Conservation (phyloP, 164 flowering plant species). For the Protea cynaroides region DNA sequence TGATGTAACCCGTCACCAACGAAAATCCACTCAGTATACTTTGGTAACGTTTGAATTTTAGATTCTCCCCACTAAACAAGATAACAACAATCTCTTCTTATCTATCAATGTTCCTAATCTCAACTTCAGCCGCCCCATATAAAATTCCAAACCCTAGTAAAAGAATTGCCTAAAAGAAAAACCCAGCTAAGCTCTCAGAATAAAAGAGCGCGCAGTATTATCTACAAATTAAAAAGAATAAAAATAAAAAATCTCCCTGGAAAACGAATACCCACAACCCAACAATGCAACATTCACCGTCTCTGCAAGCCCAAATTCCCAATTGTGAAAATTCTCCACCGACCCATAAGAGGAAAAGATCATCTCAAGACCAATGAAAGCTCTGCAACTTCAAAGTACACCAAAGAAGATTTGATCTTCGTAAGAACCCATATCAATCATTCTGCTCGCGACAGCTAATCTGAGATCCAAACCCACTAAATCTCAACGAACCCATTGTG, state of each 20-base stretch:
- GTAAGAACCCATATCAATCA: slow-evolving; percentile 17
- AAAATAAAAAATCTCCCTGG: not conserved
- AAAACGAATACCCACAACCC: slow-evolving; percentile 16
- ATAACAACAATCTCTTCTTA: too few relatives aligned
- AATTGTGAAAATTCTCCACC: not conserved
- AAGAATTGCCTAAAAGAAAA: not conserved
- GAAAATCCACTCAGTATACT: too few relatives aligned
- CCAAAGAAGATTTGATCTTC: slow-evolving; percentile 12
- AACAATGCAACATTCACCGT: slow-evolving; percentile 11
- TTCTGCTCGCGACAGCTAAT: not conserved
- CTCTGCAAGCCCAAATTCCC: not conserved
- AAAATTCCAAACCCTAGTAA: too few relatives aligned
- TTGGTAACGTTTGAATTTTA: not conserved
- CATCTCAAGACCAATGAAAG: slow-evolving; percentile 10
- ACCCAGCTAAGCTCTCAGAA: slow-evolving; percentile 7
- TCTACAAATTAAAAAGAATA: not conserved
- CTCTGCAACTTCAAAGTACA: slow-evolving; percentile 17
- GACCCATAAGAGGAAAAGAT: slow-evolving; percentile 5
- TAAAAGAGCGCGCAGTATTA: not conserved
- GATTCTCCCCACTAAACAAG: slow-evolving; percentile 3
- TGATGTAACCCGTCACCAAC: too few relatives aligned
- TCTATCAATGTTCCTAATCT: too few relatives aligned
- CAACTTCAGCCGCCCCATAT: too few relatives aligned
- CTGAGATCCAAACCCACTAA: slow-evolving; percentile 6
- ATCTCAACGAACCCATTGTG: slow-evolving; percentile 10